Base-by-base conservation (phyloP, 768 basidiomycete genomes). In the Arthromyces matolae region DNA sequence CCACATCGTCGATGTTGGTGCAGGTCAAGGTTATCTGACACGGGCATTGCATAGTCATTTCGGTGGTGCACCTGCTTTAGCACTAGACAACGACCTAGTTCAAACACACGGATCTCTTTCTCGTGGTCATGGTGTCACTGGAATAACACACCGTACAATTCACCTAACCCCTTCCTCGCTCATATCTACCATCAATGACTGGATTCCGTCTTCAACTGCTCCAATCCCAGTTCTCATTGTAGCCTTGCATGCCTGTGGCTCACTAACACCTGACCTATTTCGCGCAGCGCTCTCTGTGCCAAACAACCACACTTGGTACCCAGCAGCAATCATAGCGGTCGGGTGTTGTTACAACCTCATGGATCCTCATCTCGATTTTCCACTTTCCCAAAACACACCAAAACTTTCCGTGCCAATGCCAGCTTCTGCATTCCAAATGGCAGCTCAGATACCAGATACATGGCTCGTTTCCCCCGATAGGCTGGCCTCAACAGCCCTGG, bases 311-410 rank as follows among this genome's bases (percentile, higher is more conserved):
- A 32, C 32, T 18, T 87, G 85, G 86, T 63, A 55, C 34, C 72
- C 80, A 4, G 68, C 71, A 13, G 80, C 71, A 2, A 69, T 78
- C 1, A 73, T 86, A 34, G 72, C 81, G 7, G 86, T 89, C 13
- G 86, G 88, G 3, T 90, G 88, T 51, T 90, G 88, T 62, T 90
- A 89, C 62, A 89, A 89, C 59, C 70, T 86, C 52, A 75, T 89
- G 67, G 64, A 69, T 24, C 64, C 73, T 33, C 51, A 47, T 22
- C 47, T 36, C 43, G 85, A 84, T 62, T 81, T 82, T 55, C 82
- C 81, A 12, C 65, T 83, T 27, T 80, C n/a, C n/a, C n/a, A n/a
- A n/a, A n/a, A 76, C 60, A 51, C 43, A 33, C 24, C 72, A 62
- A 41, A 62, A 59, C 49, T 77, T 60, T 64, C 67, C 25, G 60